These are phyloP conservation scores for Dissoconium aciculare DNA, from an alignment of 2,329 filamentous ascomycete species.

Conservation along the genomic window DNA sequence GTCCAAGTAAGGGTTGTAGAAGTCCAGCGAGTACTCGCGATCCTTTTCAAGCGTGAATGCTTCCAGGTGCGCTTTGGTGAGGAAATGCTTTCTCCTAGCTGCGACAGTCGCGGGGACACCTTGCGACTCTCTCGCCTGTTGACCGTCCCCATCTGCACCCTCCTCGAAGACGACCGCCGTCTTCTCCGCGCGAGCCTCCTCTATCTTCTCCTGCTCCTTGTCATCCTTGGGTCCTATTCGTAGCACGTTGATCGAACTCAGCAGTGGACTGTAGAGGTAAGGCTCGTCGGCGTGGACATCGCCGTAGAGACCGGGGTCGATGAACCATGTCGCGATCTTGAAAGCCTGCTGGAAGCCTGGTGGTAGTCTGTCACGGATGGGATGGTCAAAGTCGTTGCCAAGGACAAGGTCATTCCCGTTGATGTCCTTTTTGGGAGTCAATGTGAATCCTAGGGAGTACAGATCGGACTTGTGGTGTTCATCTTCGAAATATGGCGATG, in stretches of 20 bases:
- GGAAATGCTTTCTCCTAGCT: conserved; percentile 45
- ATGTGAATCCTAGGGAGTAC: conserved; percentile 69
- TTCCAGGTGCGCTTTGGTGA: conserved; percentile 40
- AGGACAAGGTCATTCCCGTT: conserved; percentile 65
- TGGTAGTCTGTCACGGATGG: conserved; percentile 72
- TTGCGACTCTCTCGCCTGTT: conserved; percentile 25
- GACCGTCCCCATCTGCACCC: conserved; percentile 33
- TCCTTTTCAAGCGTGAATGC: conserved; percentile 48
- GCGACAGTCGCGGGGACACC: conserved; percentile 28
- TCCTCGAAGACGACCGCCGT: conserved; percentile 43
- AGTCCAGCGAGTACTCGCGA: conserved; percentile 50
- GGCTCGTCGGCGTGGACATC: conserved; percentile 79
- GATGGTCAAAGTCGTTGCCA: conserved; percentile 88
- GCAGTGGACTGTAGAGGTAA: conserved; percentile 68
- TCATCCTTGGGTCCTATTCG: conserved; percentile 43
- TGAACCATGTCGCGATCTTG: conserved; percentile 73
- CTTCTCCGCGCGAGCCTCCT: conserved; percentile 36
- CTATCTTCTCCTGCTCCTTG: conserved; percentile 19
- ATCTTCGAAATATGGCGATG: conserved; percentile 62
- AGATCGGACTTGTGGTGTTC: conserved; percentile 59
- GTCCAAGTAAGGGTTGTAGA: conserved; percentile 86
- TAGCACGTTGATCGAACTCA: conserved; percentile 67
- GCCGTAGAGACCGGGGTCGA: conserved; percentile 81
- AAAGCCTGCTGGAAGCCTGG: conserved; percentile 76
- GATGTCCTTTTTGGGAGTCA: conserved; percentile 56